phyloP scores from a whole-genome alignment of 1,284 basidiomycete species.

The Naganishia liquefaciens region DNA sequence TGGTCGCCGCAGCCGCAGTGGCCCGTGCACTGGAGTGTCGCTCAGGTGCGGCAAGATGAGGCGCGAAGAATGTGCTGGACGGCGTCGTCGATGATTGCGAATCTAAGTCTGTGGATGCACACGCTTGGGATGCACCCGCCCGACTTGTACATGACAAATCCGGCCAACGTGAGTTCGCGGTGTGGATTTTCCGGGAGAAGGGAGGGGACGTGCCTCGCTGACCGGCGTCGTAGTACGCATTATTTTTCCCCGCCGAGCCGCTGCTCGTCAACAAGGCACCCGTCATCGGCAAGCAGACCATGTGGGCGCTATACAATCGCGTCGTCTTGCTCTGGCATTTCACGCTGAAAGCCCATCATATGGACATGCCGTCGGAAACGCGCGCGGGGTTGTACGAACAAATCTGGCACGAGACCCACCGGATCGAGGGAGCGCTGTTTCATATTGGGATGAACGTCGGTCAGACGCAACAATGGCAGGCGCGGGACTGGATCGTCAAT shows the following conservation, averaged over 20 bases:
- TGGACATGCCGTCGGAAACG: constrained; percentile 9
- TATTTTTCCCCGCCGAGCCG: constrained; percentile 39
- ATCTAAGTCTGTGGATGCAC: constrained; percentile 36
- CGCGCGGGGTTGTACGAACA: constrained; percentile 13
- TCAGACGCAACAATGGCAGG: constrained; percentile 38
- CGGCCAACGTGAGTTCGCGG: constrained; percentile 35
- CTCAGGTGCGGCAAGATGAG: constrained; percentile 39
- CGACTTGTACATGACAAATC: constrained; percentile 34
- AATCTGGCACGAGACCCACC: constrained; percentile 32
- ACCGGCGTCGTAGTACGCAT: constrained; percentile 34
- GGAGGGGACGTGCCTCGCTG: not conserved
- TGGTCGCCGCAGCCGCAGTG: constrained; percentile 37
- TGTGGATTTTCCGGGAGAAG: not conserved
- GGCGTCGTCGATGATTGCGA: constrained; percentile 38
- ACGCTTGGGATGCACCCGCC: constrained; percentile 31
- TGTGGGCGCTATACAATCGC: constrained; percentile 40
- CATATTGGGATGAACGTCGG: constrained; percentile 28
- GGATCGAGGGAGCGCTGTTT: constrained; percentile 32
- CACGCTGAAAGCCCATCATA: constrained; percentile 1
- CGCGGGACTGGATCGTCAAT: constrained; percentile 38
- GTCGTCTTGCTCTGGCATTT: constrained; percentile 39
- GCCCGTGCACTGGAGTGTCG: constrained; percentile 32
- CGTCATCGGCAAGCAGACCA: constrained; percentile 32
- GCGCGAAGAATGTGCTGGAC: constrained; percentile 42
- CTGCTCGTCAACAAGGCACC: constrained; percentile 30